Evolutionary conservation across 1,284 basidiomycete species (phyloP).

Genomic region (Kwoniella shivajii): DNA sequence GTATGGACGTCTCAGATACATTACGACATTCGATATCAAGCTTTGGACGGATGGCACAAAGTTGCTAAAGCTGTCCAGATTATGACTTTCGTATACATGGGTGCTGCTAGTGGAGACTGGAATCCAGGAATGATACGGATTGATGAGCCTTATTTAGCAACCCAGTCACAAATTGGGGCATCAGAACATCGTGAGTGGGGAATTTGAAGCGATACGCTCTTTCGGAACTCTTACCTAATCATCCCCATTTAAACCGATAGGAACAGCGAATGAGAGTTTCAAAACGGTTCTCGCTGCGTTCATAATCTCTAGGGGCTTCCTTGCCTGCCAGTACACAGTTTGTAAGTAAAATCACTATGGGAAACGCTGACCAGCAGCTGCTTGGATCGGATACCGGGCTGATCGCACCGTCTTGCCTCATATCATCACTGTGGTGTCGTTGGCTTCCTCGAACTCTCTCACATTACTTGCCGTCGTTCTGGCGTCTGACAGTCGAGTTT

Average conservation of each 20-base stretch:
- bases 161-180: constrained; percentile 1
- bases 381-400: constrained; percentile 1
- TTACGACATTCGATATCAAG: constrained; percentile 39
- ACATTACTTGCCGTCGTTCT: constrained; percentile 21
- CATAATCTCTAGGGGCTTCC: constrained; percentile 17
- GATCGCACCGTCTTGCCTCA: constrained; percentile 7
- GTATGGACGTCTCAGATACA: constrained; percentile 39
- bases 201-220: neutral
- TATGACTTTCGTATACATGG: constrained; percentile 36
- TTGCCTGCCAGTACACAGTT: constrained; percentile 30
- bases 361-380: neutral
- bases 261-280: constrained; percentile 23
- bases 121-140: constrained; percentile 21
- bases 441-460: constrained; percentile 21
- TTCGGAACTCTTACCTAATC: too few species aligned
- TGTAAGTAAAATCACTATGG: constrained; percentile 16
- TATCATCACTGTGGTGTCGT: neutral
- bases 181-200: neutral
- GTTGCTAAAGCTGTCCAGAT: constrained; percentile 34
- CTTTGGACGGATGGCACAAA: constrained; percentile 38
- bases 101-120: constrained; percentile 40
- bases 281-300: constrained; percentile 29
- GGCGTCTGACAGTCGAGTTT: constrained; percentile 12
- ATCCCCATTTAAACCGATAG: constrained; percentile 10
- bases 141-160: constrained; percentile 7